Evolutionary conservation across 805 yeast genomes (phyloP).

Genomic region (Candida coleopterorum): DNA sequence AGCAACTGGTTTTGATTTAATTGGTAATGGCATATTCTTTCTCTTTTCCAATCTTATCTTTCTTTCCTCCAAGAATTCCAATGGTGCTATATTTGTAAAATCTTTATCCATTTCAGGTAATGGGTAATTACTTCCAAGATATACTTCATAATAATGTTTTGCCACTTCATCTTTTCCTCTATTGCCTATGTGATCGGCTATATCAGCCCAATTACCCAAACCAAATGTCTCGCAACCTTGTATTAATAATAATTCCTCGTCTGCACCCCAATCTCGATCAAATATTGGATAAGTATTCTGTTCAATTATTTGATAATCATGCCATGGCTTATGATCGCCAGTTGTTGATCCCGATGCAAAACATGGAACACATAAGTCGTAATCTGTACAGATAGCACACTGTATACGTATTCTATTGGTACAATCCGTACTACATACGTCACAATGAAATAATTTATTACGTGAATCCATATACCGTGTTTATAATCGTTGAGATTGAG

Average conservation of each 20-base stretch:
- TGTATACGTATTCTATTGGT: slow-evolving; percentile 85
- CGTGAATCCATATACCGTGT: slow-evolving; percentile 30
- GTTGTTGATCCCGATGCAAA: slow-evolving; percentile 79
- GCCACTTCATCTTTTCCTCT: slow-evolving; percentile 89
- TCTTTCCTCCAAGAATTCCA: slow-evolving; percentile 63
- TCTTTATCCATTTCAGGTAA: slow-evolving; percentile 79
- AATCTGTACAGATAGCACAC: slow-evolving; percentile 91
- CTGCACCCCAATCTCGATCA: slow-evolving; percentile 95
- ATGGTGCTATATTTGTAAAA: slow-evolving; percentile 56
- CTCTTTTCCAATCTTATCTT: slow-evolving; percentile 69
- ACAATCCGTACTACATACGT: slow-evolving; percentile 94
- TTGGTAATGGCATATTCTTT: slow-evolving; percentile 70
- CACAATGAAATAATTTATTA: slow-evolving; percentile 69
- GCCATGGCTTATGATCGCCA: slow-evolving; percentile 90
- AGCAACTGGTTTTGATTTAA: slow-evolving; percentile 83
- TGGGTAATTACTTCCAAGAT: slow-evolving; percentile 74
- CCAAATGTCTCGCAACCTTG: slow-evolving; percentile 93
- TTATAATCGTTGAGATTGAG: too few species aligned
- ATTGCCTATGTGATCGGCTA: slow-evolving; percentile 94
- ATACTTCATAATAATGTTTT: slow-evolving; percentile 70
- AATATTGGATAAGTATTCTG: slow-evolving; percentile 94
- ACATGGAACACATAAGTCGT: slow-evolving; percentile 97
- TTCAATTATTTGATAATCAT: slow-evolving; percentile 86
- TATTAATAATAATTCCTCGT: slow-evolving; percentile 82
- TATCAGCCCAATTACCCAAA: slow-evolving; percentile 95